phyloP scores from a whole-genome alignment of 192 early-diverging fungal species.

The Radiomyces spectabilis region DNA sequence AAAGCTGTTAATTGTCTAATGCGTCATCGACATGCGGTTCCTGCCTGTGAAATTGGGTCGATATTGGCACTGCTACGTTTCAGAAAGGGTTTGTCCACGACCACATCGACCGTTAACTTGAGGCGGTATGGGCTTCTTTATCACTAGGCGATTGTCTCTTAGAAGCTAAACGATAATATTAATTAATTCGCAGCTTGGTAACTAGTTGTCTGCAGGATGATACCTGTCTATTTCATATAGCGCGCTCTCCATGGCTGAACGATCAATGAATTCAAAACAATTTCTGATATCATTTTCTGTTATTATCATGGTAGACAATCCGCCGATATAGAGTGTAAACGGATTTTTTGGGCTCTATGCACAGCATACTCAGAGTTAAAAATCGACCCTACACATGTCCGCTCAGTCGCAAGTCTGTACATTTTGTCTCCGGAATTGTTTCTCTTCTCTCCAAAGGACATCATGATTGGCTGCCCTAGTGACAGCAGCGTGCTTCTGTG shows the following conservation, averaged over 20 bases:
- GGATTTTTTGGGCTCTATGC: slow-evolving; percentile 6
- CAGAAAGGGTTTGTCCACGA: too few species aligned
- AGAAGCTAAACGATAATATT: too few species aligned
- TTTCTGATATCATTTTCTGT: slow-evolving; percentile 27
- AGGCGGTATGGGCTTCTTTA: slow-evolving; percentile 10
- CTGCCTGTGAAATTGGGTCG: too few species aligned
- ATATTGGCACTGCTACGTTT: too few species aligned
- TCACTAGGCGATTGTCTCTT: too few species aligned
- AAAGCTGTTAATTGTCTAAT: too few species aligned
- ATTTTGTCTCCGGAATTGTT: neutral
- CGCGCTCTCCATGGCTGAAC: too few species aligned
- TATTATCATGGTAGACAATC: slow-evolving; percentile 16
- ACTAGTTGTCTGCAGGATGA: neutral
- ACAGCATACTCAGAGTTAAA: neutral
- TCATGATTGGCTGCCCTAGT: neutral
- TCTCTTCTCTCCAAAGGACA: neutral
- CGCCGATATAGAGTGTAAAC: slow-evolving; percentile 24
- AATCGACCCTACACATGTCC: neutral
- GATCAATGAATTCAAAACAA: slow-evolving; percentile 24
- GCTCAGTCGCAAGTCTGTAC: neutral
- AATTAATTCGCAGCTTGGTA: slow-evolving; percentile 22
- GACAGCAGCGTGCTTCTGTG: neutral
- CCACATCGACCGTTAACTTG: slow-evolving; percentile 28
- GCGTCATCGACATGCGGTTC: too few species aligned
- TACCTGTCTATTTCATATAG: neutral